A percentile compares a stretch with the other conserved stretches of the same genome.
These are phyloP conservation scores for Micractinium sp. DNA, from an alignment of 139 green algal species.

Conservation along the genomic window DNA sequence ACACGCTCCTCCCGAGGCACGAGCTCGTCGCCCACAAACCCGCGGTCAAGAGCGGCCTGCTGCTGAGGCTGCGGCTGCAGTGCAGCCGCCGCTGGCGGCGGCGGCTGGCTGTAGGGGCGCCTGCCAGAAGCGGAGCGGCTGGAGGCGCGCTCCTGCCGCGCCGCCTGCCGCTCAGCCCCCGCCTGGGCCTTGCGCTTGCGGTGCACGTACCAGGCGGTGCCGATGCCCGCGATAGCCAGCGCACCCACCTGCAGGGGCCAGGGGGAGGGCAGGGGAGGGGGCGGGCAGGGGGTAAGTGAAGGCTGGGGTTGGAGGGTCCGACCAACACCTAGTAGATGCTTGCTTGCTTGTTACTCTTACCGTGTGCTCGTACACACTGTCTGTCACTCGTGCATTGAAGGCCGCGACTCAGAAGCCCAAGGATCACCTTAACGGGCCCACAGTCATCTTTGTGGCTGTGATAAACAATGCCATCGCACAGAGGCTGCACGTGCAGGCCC, in stretches of 20 bases:
- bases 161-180: neutral
- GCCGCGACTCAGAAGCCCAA: too few species aligned
- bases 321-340: neutral
- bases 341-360: neutral
- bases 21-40: neutral
- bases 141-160: neutral
- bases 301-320: too few species aligned
- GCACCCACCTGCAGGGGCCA: neutral
- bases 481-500: too few species aligned
- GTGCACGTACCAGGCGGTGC: neutral
- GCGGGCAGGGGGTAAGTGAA: too few species aligned
- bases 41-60: neutral
- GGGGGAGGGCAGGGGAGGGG: too few species aligned
- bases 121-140: neutral
- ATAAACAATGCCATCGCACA: neutral
- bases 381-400: neutral
- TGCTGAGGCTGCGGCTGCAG: neutral
- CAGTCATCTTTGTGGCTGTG: neutral
- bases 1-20: too few species aligned
- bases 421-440: too few species aligned
- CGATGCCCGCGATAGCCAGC: neutral
- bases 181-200: constrained; percentile 4
- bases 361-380: neutral
- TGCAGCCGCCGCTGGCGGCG: neutral
- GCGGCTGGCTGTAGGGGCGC: neutral